Evolutionary conservation across 1,284 basidiomycete genomes (phyloP), one percentile per base, ranked within the genome.

Genomic region (Heterobasidion occidentale): DNA sequence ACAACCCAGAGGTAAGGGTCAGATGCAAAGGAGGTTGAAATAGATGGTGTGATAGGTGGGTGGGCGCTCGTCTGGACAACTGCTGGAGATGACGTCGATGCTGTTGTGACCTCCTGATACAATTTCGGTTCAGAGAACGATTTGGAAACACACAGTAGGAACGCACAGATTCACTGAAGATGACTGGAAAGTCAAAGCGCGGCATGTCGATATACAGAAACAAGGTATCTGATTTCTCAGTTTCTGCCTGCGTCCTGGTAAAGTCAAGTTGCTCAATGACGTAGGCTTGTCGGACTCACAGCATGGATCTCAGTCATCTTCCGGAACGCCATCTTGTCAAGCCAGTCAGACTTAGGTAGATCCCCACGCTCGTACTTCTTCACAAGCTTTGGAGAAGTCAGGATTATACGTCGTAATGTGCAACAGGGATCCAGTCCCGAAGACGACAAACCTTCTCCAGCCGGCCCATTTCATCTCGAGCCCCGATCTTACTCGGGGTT

Each of bases 101-200:
- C 60, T 20, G 48, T 56, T 12, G 38, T 12, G n/a, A 54, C 45
- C 46, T 54, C 60, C 55, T 47, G 59, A 46, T 36, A 36, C 12
- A 54, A 46, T n/a, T 58, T 60, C 49, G 44, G 53, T 33, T 27
- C 52, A 51, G 19, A 53, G 5, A 47, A 56, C 35, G 36, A 58
- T 48, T 55, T 44, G 36, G 57, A 20, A 38, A 35, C 20, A 53
- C 3, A 46, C 15, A 51, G 55, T 46, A 51, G 36, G 55, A 9
- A 58, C 54, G 19, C 63, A 88, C 91, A 9, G 88, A 82, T 72
- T 98, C 96, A 59, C 88, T 92, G 69, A 91, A 99, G 50, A 99
- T 88, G n/a, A 99, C 88, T 0, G 97, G 96, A 67, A 98, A 95
- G 67, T 98, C 96, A 66, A 98, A 99, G n/a, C 92, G 82, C 0